Conservation (phyloP, 2,329 filamentous ascomycete species). For the Alternaria infectoria region DNA sequence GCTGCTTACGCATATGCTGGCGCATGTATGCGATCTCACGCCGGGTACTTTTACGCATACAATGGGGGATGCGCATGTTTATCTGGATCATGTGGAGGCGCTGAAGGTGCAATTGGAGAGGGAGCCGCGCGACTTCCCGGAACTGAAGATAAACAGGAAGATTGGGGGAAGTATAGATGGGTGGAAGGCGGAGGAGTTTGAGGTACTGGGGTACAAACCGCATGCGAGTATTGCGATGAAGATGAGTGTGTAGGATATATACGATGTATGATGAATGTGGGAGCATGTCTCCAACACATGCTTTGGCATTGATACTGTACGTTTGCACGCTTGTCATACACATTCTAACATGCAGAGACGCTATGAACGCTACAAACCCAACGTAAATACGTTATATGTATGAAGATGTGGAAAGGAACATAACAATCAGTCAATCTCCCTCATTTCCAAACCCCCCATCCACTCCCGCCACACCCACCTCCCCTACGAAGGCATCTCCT, state of each 20-base stretch:
- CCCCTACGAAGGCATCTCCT: slow-evolving; percentile 1
- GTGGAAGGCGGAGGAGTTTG: slow-evolving; percentile 88
- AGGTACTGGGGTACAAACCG: slow-evolving; percentile 85
- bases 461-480: too few relatives aligned
- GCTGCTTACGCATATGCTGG: slow-evolving; percentile 92
- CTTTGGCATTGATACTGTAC: neutral
- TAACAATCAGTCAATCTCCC: too few relatives aligned
- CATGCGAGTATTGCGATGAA: slow-evolving; percentile 96
- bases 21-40: slow-evolving; percentile 81
- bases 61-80: slow-evolving; percentile 98
- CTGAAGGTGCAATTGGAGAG: slow-evolving; percentile 79
- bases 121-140: slow-evolving; percentile 81
- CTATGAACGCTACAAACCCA: neutral
- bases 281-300: neutral
- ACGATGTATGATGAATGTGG: neutral
- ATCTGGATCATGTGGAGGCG: slow-evolving; percentile 89
- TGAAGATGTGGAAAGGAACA: too few relatives aligned
- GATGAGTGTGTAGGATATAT: slow-evolving; percentile 77
- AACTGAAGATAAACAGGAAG: slow-evolving; percentile 73
- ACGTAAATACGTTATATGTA: too few relatives aligned
- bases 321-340: neutral
- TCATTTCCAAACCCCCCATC: too few relatives aligned
- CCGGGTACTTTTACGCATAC: slow-evolving; percentile 91
- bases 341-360: neutral
- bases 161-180: slow-evolving; percentile 81